Base-by-base conservation (phyloP, 768 basidiomycete genomes). In the Termitomyces sp. region DNA sequence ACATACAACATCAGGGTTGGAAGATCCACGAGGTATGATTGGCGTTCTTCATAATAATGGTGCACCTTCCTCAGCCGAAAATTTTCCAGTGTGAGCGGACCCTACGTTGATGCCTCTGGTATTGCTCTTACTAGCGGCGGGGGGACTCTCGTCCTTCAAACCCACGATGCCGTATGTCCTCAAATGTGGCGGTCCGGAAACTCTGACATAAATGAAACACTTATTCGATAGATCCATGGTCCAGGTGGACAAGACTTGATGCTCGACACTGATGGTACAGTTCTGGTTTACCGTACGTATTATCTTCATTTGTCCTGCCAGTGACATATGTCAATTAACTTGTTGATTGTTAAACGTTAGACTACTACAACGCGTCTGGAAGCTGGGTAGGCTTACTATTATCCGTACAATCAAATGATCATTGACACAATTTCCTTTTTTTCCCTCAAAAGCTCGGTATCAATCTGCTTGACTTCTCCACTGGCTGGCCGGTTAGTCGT, bases 1-100 rank as follows among this genome's bases (percentile, higher is more conserved):
- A 84, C 82, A 0, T 85, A 84, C 63, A 86, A 84, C 58, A 86
- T 84, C 53, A 77, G 82, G 8, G 82, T 85, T 32, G 82, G 81
- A 20, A 74, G 84, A 27, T 76, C 80, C 5, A 63, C 72, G 2
- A 74, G 68, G 79, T 79, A 44, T 54, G 12, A 18, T 18, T 7
- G 14, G 14, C 9, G 26, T 8, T 27, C 26, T 8, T 46, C 26
- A 16, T 42, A 42, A 42, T 42, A 14, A 20, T 18, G 1, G n/a
- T n/a, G 12, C 8, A 30, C 9, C 27, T 30, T 13, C n/a, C 46
- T 33, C n/a, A 22, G 47, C 13, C n/a, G 5, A 5, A 42, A 33
- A 10, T 14, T 20, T 13, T 14, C 22, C 10, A 57, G 57, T 46
- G 47, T 48, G 12, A 33, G 30, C 32, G n/a, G 32, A 14, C 47